Conservation (phyloP, 202 grass and related monocot genomes). For the Dendrocalamus latiflorus region DNA sequence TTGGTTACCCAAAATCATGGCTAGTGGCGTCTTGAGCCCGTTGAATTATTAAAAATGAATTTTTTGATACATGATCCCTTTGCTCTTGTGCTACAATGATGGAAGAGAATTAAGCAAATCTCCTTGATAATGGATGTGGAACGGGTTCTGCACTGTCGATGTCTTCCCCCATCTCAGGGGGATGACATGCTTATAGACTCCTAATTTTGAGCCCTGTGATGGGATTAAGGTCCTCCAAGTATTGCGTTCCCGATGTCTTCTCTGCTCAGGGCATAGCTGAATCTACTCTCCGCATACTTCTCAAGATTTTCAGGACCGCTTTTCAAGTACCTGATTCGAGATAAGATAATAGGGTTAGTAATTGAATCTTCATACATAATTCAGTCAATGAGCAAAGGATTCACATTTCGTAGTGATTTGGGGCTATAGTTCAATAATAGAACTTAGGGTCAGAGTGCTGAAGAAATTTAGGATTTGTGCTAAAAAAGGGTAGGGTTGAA, state of each 20-base stretch:
- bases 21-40: neutral
- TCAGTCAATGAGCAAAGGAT: neutral
- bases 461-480: neutral
- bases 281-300: conserved; percentile 86
- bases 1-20: neutral
- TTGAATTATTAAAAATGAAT: neutral
- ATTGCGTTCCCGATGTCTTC: conserved; percentile 93
- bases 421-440: neutral
- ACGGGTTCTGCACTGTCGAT: neutral
- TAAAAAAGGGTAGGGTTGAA: neutral
- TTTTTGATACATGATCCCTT: neutral
- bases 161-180: neutral
- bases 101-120: neutral
- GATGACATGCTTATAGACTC: neutral
- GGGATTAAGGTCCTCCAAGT: conserved; percentile 45
- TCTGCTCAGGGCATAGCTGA: conserved; percentile 92
- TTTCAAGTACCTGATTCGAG: conserved; percentile 69
- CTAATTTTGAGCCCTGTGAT: neutral
- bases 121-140: neutral
- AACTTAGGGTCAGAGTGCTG: neutral
- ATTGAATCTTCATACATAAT: neutral
- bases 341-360: neutral
- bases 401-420: neutral
- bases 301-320: conserved; percentile 78
- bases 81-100: neutral